Percentiles rank a stretch among this genome's conserved stretches.
These are phyloP conservation scores for Udeniomyces megalosporus DNA, from an alignment of 768 basidiomycete species.

Conservation along the genomic window DNA sequence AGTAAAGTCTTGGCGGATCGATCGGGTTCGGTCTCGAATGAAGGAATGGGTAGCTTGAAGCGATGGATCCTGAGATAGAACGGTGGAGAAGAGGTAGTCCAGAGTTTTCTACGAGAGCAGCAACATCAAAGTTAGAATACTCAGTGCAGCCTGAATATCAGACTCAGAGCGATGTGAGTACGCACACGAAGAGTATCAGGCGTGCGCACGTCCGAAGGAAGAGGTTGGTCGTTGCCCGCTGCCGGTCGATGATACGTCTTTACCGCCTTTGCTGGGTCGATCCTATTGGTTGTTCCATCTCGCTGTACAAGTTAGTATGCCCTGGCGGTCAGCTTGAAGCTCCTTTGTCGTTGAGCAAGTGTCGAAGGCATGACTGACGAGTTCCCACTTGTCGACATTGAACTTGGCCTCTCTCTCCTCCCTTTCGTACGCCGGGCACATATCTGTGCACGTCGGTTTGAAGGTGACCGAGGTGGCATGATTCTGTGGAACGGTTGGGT, in stretches of 20 bases:
- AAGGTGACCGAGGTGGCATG: slow-evolving; percentile 85
- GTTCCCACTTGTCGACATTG: slow-evolving; percentile 72
- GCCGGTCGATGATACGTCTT: slow-evolving; percentile 91
- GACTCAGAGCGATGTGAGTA: too few relatives aligned
- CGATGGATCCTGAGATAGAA: slow-evolving; percentile 47
- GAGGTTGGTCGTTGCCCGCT: slow-evolving; percentile 58
- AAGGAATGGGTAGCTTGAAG: slow-evolving; percentile 61
- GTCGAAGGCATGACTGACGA: slow-evolving; percentile 38
- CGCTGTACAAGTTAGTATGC: slow-evolving; percentile 33
- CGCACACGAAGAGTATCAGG: slow-evolving; percentile 61
- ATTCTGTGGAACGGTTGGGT: slow-evolving; percentile 58
- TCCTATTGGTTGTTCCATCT: slow-evolving; percentile 56
- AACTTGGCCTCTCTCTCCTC: slow-evolving; percentile 80
- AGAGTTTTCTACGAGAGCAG: slow-evolving; percentile 47
- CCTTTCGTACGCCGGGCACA: slow-evolving; percentile 89
- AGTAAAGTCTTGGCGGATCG: slow-evolving; percentile 83
- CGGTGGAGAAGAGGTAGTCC: slow-evolving; percentile 77
- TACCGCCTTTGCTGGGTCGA: slow-evolving; percentile 74
- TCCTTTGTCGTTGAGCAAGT: neutral
- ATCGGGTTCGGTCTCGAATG: slow-evolving; percentile 77
- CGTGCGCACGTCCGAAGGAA: slow-evolving; percentile 84
- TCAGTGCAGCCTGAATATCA: too few relatives aligned
- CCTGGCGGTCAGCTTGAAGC: neutral
- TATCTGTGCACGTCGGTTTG: slow-evolving; percentile 75
- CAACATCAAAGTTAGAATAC: neutral